Base-by-base conservation (phyloP, 768 basidiomycete species). In the Leccinellum luteum region DNA sequence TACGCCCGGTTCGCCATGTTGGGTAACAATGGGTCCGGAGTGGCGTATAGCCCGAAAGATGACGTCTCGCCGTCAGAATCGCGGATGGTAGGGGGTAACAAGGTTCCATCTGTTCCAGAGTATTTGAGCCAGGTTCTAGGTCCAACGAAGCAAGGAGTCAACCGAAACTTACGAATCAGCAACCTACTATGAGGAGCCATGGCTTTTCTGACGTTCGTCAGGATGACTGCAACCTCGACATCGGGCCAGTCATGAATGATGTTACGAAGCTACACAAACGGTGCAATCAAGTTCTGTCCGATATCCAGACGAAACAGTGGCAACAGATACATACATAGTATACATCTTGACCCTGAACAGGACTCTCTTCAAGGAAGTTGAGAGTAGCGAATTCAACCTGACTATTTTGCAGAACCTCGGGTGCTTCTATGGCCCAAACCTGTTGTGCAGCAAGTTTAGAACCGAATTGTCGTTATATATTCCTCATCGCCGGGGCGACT, bases 1-100 rank as follows among this genome's bases (percentile, higher is more conserved):
- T 81, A 81, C 28, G 67, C 66, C 2, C 75, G 66, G 43, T 73
- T 70, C 19, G 78, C 80, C 50, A 75, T 80, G 63, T 81, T 81
- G 5, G 80, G 74, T 2, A 81, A 69, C 50, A 83, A 66, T 0
- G 79, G 80, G 51, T 75, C 74, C 0, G 79, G 80, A 1, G 78
- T 79, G 59, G 59, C 48, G 5, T 62, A 60, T 67, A 59, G 38
- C 38, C 55, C 58, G 27, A 54, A 58, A 5, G 52, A 43, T 6
- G 35, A 9, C 0, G 35, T 52, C 13, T 56, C 48, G 2, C 38
- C 35, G 34, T 31, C 35, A 7, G 52, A 35, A n/a, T 62, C 57
- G n/a, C 50, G 56, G 19, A 51, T 45, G 17, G 62, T 61, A 6
- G 56, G 34, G 23, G 35, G 55, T 44, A 69, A 9, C 45, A 47